Evolutionary conservation across 2,329 filamentous ascomycete species (phyloP), one percentile per base, ranked within the genome.

Genomic region (Arthrobotrys entomopaga): DNA sequence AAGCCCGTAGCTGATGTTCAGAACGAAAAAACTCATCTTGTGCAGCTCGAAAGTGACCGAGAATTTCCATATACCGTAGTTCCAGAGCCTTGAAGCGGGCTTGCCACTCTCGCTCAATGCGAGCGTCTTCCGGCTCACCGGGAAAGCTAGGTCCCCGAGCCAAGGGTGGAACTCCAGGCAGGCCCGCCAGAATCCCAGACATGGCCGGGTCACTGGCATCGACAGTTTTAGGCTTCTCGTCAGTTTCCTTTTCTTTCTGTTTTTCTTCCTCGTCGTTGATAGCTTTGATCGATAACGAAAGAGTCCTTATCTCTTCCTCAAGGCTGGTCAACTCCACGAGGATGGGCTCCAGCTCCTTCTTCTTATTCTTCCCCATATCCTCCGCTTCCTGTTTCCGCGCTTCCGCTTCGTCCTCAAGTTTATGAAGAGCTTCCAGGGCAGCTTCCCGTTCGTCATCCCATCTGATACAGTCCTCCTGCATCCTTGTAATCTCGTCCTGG

Each of bases 401-500:
- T 61, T 85, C 82, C 43, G 85, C 84, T 57, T 89, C 85, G 59
- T 82, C 83, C 60, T 82, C 84, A 87, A 90, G 88, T 11, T 85
- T 84, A 75, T 86, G 83, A 38, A 88, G 85, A 34, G 87, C 77
- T 40, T 77, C 77, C 20, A 79, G 56, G 1, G 78, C 78, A 0
- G 77, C 75, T 52, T 76, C 59, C 20, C 77, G 49, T 50, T 79
- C 89, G 52, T 86, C 85, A 46, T 89, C 87, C 85, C 90, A 91
- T 75, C 89, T 89, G 3, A 85, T 82, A 58, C 91, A 87, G 76
- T 89, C 90, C 40, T 92, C 89, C 65, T 88, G 86, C 74, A 91
- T 83, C 79, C 93, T 92, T 50, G 91, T 89, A 56, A 92, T 97
- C 58, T 89, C 91, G 79, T 96, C 92, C 77, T 98, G 94, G 81